Base-by-base conservation (phyloP, 768 basidiomycete species). In the Mycena olivaceomarginata region DNA sequence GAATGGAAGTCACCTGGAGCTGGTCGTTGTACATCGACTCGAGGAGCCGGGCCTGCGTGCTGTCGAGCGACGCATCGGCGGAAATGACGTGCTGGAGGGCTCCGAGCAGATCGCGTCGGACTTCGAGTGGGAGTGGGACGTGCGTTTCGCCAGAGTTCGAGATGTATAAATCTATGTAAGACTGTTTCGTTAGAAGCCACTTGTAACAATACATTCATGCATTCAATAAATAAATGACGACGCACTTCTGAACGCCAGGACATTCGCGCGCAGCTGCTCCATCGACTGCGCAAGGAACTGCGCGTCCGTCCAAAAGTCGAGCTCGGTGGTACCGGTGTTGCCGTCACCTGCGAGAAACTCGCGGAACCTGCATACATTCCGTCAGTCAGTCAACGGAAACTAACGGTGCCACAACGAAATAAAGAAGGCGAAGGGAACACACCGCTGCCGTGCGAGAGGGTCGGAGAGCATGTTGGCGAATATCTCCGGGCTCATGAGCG, bases 301-400 rank as follows among this genome's bases (percentile, higher is more conserved):
- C 48, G 67, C 57, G 66, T 79, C 78, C 2, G 78, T 79, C 74
- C 74, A 79, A 10, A 64, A 75, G 22, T 79, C 78, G 12, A 79
- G 53, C 48, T 64, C 70, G 7, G 66, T 62, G 25, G 25, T 25
- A 25, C 25, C 25, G 2, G 67, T 70, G 48, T 20, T 41, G 18
- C 71, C 74, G 41, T 72, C 71, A 20, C 43, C 59, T 4, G 65
- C 20, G 15, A 79, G 63, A 48, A 79, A 79, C 37, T 79, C 74
- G 53, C 78, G 78, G 48, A 79, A 79, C 37, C 75, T 76, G 60
- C 12, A 5, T 6, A n/a, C 25, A 25, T 25, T 25, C 25, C 25
- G 25, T 25, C 25, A 5, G n/a, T 48, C n/a, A 60, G 15, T 67
- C 22, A 46, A 22, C 25, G 53, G 8, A 13, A 62, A 5, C 5